Conservation (phyloP, 345 rosid genomes). For the Ceriops zippeliana region DNA sequence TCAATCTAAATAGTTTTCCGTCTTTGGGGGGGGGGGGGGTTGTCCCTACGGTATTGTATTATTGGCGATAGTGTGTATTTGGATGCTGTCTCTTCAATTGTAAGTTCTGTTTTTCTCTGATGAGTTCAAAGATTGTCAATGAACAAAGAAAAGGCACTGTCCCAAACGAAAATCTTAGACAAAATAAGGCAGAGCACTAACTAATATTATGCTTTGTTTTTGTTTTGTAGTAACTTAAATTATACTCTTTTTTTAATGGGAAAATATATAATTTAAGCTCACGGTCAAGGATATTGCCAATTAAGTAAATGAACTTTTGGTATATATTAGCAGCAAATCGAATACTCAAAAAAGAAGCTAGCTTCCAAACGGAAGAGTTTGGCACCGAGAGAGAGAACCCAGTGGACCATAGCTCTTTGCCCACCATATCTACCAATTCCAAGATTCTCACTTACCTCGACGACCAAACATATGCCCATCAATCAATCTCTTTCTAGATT, state of each 20-base stretch:
- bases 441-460: conserved; percentile 14
- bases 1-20: not conserved
- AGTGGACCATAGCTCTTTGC: not conserved
- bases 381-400: not conserved
- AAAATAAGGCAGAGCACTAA: not conserved
- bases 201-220: not conserved
- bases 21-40: not conserved
- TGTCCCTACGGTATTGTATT: not conserved
- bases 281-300: not conserved
- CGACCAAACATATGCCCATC: not conserved
- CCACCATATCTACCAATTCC: conserved; percentile 10
- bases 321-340: not conserved
- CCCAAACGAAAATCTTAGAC: not conserved
- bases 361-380: conserved; percentile 11
- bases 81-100: not conserved
- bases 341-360: not conserved
- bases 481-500: not conserved
- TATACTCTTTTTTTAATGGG: not conserved
- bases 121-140: conserved; percentile 5
- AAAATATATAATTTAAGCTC: not conserved
- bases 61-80: not conserved
- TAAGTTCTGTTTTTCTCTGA: not conserved
- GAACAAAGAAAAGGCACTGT: no score
- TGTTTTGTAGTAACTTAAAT: not conserved
- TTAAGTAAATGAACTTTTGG: not conserved